Conservation (phyloP, 1,284 basidiomycete genomes). For the Irpex sp. region DNA sequence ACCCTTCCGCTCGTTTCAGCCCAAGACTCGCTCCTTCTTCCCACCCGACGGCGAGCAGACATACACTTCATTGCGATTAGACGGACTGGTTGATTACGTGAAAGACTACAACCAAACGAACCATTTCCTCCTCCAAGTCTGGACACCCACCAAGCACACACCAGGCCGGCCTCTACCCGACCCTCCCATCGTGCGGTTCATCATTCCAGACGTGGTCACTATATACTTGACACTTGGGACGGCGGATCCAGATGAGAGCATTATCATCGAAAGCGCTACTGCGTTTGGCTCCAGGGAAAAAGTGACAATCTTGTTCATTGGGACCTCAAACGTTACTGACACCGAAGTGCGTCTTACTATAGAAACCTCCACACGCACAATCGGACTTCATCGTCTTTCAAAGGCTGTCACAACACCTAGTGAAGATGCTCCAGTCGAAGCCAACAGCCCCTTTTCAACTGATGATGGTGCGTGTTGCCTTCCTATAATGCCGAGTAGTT, state of each 20-base stretch:
- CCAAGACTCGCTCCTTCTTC: slow-evolving; percentile 37
- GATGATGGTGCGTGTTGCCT: slow-evolving; percentile 36
- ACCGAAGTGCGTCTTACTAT: neutral
- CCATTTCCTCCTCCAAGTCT: slow-evolving; percentile 44
- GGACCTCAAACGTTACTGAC: neutral
- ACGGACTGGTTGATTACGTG: slow-evolving; percentile 46
- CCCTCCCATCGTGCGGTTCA: slow-evolving; percentile 47
- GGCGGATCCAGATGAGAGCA: slow-evolving; percentile 25
- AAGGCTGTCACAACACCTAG: slow-evolving; percentile 60
- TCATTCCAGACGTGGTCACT: slow-evolving; percentile 56
- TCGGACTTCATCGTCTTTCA: slow-evolving; percentile 63
- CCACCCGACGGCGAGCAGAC: slow-evolving; percentile 33
- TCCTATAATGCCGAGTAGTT: neutral
- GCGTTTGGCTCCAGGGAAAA: slow-evolving; percentile 67
- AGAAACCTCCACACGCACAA: slow-evolving; percentile 67
- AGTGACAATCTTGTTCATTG: slow-evolving; percentile 29
- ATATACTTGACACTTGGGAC: slow-evolving; percentile 51
- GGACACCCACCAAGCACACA: slow-evolving; percentile 35
- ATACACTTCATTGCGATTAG: slow-evolving; percentile 33
- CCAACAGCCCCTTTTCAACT: slow-evolving; percentile 47
- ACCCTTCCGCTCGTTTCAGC: slow-evolving; percentile 45
- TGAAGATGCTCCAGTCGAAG: slow-evolving; percentile 51
- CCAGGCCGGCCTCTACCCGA: slow-evolving; percentile 20
- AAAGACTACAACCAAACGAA: slow-evolving; percentile 46
- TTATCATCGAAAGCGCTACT: slow-evolving; percentile 56